Percentiles rank a stretch among this genome's conserved stretches.
These are phyloP conservation scores for Neoascochyta sp. DNA, from an alignment of 2,329 filamentous ascomycete species.

Conservation along the genomic window DNA sequence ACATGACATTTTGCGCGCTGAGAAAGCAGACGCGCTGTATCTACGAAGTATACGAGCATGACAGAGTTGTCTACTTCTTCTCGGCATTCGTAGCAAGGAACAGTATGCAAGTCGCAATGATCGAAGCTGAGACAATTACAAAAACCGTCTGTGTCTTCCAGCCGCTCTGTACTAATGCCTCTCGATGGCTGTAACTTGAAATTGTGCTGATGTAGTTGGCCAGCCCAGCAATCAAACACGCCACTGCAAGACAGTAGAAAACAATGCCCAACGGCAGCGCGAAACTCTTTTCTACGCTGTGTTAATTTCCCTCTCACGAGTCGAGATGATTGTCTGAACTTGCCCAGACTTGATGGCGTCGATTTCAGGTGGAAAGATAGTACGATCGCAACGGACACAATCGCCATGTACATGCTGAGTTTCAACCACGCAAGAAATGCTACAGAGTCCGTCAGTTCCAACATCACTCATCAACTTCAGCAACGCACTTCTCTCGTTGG, in stretches of 20 bases:
- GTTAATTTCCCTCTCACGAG: conserved; percentile 2
- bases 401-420: conserved; percentile 82
- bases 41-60: conserved; percentile 4
- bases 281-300: conserved; percentile 64
- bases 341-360: conserved; percentile 49
- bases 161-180: conserved; percentile 85
- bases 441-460: conserved; percentile 16
- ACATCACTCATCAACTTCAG: not conserved
- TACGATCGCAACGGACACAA: conserved; percentile 86
- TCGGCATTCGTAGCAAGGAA: conserved; percentile 41
- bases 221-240: conserved; percentile 73
- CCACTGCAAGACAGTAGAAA: conserved; percentile 79
- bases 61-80: conserved; percentile 11
- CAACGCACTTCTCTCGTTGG: conserved; percentile 64
- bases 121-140: conserved; percentile 39
- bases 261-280: conserved; percentile 79
- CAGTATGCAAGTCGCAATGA: conserved; percentile 41
- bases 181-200: conserved; percentile 72
- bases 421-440: conserved; percentile 87
- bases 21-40: conserved; percentile 2
- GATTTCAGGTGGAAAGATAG: conserved; percentile 87
- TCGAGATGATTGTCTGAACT: not conserved
- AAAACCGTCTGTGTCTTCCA: conserved; percentile 84
- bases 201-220: conserved; percentile 84
- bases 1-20: not conserved